A percentile compares a stretch with the other conserved stretches of the same genome.
Evolutionary conservation across 805 yeast genomes (phyloP).

Genomic region (Candida krabiensis): DNA sequence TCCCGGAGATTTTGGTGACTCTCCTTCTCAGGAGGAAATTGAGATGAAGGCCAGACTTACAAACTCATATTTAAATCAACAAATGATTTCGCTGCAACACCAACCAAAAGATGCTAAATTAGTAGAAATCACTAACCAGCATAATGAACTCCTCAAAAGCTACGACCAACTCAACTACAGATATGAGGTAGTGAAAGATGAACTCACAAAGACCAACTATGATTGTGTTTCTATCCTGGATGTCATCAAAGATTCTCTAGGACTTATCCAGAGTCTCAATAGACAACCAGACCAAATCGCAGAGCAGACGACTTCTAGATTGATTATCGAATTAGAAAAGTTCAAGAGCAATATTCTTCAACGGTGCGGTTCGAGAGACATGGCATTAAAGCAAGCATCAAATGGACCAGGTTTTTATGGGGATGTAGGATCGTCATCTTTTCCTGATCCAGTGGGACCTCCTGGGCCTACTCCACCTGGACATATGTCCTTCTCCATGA

Average conservation of each 20-base stretch:
- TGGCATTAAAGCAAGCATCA: constrained; percentile 25
- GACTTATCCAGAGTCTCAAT: constrained; percentile 9
- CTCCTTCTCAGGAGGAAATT: constrained; percentile 21
- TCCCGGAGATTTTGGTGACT: constrained; percentile 20
- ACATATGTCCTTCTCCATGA: constrained; percentile 10
- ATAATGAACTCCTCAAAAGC: constrained; percentile 43
- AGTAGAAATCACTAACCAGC: constrained; percentile 18
- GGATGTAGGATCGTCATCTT: constrained; percentile 10
- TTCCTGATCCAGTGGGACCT: constrained; percentile 9
- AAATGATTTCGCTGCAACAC: constrained; percentile 18
- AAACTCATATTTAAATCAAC: constrained; percentile 24
- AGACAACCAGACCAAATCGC: constrained; percentile 11
- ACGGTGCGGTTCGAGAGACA: constrained; percentile 34
- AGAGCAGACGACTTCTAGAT: constrained; percentile 8
- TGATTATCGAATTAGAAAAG: constrained; percentile 24
- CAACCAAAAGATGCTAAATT: constrained; percentile 14
- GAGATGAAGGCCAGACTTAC: constrained; percentile 25
- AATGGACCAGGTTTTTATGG: constrained; percentile 22
- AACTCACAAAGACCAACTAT: constrained; percentile 46
- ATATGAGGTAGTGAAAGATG: constrained; percentile 49
- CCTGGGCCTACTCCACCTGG: constrained; percentile 12
- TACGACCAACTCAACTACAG: constrained; percentile 42
- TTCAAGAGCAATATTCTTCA: constrained; percentile 29
- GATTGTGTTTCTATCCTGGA: constrained; percentile 57
- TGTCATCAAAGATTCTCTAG: constrained; percentile 27